These are phyloP conservation scores for Mucor saturninus DNA, from an alignment of 371 early-diverging fungal genomes.

Conservation along the genomic window DNA sequence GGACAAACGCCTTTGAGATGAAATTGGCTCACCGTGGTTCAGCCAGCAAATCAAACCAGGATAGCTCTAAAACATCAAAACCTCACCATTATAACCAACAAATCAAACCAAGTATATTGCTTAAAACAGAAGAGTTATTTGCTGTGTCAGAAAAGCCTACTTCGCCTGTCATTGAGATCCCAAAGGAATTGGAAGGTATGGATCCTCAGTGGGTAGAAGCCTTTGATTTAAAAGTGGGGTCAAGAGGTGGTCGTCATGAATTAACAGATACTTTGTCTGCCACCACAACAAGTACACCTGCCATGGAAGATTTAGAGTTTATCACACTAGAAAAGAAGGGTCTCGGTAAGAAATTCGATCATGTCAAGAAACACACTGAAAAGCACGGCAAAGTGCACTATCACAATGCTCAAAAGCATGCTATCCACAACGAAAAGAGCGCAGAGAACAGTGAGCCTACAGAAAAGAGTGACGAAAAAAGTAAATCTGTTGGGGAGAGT, in stretches of 20 bases:
- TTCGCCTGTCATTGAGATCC: neutral
- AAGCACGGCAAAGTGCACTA: neutral
- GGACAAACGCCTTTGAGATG: slow-evolving; percentile 42
- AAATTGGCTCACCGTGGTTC: slow-evolving; percentile 31
- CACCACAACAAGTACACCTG: neutral
- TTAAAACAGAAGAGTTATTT: neutral
- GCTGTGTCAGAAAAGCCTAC: neutral
- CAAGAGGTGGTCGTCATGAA: slow-evolving; percentile 17
- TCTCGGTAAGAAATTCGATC: neutral
- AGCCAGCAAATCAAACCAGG: slow-evolving; percentile 3
- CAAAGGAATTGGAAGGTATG: slow-evolving; percentile 16
- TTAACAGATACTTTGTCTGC: slow-evolving; percentile 18
- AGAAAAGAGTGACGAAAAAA: too few species aligned
- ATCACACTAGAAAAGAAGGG: neutral
- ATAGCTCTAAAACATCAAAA: neutral
- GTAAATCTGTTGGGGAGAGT: too few species aligned
- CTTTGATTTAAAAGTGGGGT: slow-evolving; percentile 29
- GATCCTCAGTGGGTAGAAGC: slow-evolving; percentile 32
- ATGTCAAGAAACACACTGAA: neutral
- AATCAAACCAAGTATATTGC: neutral
- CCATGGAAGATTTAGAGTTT: neutral
- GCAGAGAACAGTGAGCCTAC: neutral
- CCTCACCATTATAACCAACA: slow-evolving; percentile 19
- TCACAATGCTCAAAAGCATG: neutral
- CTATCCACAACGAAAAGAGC: neutral